Percentiles rank a stretch among this genome's conserved stretches.
phyloP scores from a whole-genome alignment of 139 green algal genomes.

The Closterium sp. region DNA sequence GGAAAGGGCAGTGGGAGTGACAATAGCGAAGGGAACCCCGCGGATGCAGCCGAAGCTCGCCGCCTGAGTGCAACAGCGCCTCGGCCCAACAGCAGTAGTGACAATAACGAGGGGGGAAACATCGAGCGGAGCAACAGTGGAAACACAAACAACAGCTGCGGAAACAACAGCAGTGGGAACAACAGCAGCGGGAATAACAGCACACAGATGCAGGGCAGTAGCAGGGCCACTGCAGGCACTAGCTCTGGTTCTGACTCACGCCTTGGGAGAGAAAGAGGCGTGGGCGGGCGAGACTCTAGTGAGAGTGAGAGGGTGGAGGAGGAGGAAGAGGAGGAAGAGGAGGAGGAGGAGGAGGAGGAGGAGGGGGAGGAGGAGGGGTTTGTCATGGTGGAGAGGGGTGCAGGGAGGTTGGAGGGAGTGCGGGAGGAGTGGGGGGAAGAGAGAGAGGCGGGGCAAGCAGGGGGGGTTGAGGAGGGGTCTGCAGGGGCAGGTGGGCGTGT shows the following conservation, averaged over 20 bases:
- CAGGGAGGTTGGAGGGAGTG: slow-evolving; percentile 2
- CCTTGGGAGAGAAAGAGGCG: not conserved
- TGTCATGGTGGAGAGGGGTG: not conserved
- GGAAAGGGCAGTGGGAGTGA: not conserved
- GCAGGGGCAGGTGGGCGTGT: no score
- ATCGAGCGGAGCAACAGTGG: not conserved
- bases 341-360: not conserved
- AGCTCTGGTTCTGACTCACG: not conserved
- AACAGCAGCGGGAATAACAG: not conserved
- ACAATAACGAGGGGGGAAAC: slow-evolving; percentile 7
- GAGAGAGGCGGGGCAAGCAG: not conserved
- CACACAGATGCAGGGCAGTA: not conserved
- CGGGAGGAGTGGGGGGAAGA: not conserved
- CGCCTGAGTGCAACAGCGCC: not conserved
- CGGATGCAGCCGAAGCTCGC: not conserved
- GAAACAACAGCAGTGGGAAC: not conserved
- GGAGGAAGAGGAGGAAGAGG: not conserved
- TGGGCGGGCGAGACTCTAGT: not conserved
- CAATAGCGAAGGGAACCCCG: not conserved
- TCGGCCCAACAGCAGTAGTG: not conserved
- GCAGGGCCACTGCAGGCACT: not conserved
- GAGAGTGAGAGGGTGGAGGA: slow-evolving; percentile 1
- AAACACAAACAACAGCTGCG: not conserved
- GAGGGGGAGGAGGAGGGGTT: not conserved
- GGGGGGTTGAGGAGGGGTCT: not conserved